phyloP scores from a whole-genome alignment of 768 basidiomycete genomes.

The Tulasnella sp. region DNA sequence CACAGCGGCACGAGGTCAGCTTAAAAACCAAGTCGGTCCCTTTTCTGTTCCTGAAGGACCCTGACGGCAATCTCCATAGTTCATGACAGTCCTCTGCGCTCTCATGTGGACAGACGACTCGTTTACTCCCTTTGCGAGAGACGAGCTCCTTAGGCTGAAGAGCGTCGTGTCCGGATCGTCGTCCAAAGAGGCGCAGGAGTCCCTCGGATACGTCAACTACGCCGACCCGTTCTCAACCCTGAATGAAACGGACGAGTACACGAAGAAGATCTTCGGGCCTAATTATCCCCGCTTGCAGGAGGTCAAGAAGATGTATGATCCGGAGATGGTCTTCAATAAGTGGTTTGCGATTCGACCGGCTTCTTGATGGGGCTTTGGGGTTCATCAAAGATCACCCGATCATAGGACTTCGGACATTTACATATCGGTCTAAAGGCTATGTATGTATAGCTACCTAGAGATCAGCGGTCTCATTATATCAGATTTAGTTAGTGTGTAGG shows the following conservation, averaged over 20 bases:
- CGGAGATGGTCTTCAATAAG: slow-evolving; percentile 14
- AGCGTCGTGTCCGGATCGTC: background rate
- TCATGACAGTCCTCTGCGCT: background rate
- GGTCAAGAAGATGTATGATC: slow-evolving; percentile 17
- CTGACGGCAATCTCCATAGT: background rate
- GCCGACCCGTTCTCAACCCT: background rate
- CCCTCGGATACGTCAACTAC: background rate
- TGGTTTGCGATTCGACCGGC: slow-evolving; percentile 16
- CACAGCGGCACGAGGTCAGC: background rate
- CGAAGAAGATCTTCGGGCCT: slow-evolving; percentile 3
- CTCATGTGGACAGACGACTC: background rate
- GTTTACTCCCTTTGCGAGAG: background rate
- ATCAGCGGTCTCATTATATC: too few species aligned
- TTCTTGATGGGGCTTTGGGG: too few species aligned
- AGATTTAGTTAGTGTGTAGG: too few species aligned
- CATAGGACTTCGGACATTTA: too few species aligned
- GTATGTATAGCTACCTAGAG: too few species aligned
- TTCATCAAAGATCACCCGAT: too few species aligned
- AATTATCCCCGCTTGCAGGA: slow-evolving; percentile 12
- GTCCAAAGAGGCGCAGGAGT: background rate
- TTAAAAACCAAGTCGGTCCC: too few species aligned
- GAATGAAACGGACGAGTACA: background rate
- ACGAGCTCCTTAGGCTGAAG: background rate
- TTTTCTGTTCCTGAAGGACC: too few species aligned
- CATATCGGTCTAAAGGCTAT: too few species aligned